phyloP scores from a whole-genome alignment of 768 basidiomycete species.

The Lactarius hengduanensis region DNA sequence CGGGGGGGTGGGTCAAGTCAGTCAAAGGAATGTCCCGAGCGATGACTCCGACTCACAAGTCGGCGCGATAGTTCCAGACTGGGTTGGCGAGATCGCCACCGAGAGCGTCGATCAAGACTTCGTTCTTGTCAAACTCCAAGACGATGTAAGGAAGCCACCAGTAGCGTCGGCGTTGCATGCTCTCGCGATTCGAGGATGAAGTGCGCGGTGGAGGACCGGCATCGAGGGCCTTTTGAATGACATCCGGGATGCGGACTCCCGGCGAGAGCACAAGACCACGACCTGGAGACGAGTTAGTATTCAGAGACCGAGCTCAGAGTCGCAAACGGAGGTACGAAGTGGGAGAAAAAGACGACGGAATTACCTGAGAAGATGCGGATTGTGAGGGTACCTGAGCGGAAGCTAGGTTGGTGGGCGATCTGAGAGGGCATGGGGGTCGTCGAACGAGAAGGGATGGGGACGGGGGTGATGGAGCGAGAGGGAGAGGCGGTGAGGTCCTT shows the following conservation, averaged over 20 bases:
- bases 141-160: conserved; percentile 98
- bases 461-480: conserved; percentile 78
- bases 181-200: conserved; percentile 72
- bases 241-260: conserved; percentile 75
- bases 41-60: conserved; percentile 66
- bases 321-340: background rate
- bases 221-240: conserved; percentile 80
- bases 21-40: conserved; percentile 14
- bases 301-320: background rate
- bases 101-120: conserved; percentile 92
- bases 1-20: conserved; percentile 15
- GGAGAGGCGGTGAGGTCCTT: conserved; percentile 61
- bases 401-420: conserved; percentile 41
- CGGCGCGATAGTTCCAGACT: conserved; percentile 93
- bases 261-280: conserved; percentile 79
- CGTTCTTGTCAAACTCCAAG: conserved; percentile 97
- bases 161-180: conserved; percentile 87
- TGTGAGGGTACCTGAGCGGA: conserved; percentile 88
- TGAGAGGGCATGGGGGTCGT: conserved; percentile 60
- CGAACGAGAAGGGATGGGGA: conserved; percentile 65
- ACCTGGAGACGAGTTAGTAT: conserved; percentile 42
- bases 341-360: conserved; percentile 29
- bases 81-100: conserved; percentile 90
- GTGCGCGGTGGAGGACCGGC: conserved; percentile 52
- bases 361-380: conserved; percentile 92